Evolutionary conservation across 2,329 filamentous ascomycete species (phyloP).

Genomic region (Cladosporium oxysporum): DNA sequence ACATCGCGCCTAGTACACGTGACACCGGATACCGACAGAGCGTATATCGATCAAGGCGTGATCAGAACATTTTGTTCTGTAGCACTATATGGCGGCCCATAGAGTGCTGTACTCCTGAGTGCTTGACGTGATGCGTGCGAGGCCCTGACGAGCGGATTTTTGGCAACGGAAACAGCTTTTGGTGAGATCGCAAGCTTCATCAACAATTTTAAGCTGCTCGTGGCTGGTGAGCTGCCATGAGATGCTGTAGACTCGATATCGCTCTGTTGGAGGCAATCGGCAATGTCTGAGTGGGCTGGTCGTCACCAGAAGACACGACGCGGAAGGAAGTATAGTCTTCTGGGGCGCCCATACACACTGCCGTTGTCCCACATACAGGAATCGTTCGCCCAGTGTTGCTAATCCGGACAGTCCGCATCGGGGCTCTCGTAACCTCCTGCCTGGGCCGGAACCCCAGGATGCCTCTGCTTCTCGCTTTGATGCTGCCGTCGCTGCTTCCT

Average conservation of each 20-base stretch:
- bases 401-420: constrained; percentile 29
- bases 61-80: not conserved
- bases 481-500: constrained; percentile 42
- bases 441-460: constrained; percentile 31
- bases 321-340: not conserved
- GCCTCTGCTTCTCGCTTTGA: constrained; percentile 27
- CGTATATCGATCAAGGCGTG: not conserved
- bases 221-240: not conserved
- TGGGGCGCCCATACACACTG: constrained; percentile 13
- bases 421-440: constrained; percentile 22
- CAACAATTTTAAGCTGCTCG: not conserved
- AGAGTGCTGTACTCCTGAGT: not conserved
- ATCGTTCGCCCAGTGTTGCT: constrained; percentile 34
- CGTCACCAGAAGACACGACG: not conserved
- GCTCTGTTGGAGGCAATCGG: not conserved
- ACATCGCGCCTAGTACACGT: not conserved
- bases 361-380: constrained; percentile 32
- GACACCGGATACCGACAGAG: not conserved
- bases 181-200: not conserved
- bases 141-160: not conserved
- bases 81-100: not conserved
- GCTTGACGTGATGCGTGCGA: not conserved
- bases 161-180: not conserved
- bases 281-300: not conserved
- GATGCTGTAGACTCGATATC: not conserved